phyloP scores from a whole-genome alignment of 768 basidiomycete species.

The Xerocomus brunneocitrinus region DNA sequence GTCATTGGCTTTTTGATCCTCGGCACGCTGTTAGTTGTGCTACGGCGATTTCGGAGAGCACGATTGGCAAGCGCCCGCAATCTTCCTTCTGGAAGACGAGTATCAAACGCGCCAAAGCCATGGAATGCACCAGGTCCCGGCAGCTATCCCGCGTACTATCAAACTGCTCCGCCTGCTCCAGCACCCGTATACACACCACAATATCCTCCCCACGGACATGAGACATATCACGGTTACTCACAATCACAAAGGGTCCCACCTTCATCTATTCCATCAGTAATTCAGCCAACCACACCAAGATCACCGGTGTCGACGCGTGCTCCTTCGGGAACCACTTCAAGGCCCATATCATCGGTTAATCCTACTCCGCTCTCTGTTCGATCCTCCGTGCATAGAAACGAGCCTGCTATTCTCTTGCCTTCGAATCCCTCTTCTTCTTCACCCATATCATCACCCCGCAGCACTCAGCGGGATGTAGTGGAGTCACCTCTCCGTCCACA shows the following conservation, averaged over 20 bases:
- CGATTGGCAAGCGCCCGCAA: background rate
- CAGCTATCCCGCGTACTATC: background rate
- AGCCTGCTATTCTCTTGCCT: background rate
- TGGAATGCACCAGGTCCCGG: background rate
- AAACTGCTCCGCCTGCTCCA: background rate
- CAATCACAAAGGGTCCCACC: background rate
- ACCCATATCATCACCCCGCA: background rate
- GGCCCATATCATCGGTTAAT: constrained; percentile 3
- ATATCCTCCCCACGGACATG: constrained; percentile 9
- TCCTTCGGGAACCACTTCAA: background rate
- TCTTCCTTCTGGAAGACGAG: background rate
- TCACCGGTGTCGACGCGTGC: constrained; percentile 1
- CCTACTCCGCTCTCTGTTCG: background rate
- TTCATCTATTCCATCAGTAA: background rate
- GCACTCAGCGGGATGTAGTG: background rate
- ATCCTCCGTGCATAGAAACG: constrained; percentile 1
- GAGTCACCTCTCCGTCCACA: background rate
- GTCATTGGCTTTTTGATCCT: background rate
- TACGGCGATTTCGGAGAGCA: constrained; percentile 1
- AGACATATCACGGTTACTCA: background rate
- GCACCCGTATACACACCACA: background rate
- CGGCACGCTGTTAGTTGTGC: background rate
- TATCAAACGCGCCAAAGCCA: constrained; percentile 1
- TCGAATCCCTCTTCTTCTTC: background rate
- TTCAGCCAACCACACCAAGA: background rate